These are phyloP conservation scores for Suhomyces canberraensis DNA, from an alignment of 805 yeast genomes.

Conservation along the genomic window DNA sequence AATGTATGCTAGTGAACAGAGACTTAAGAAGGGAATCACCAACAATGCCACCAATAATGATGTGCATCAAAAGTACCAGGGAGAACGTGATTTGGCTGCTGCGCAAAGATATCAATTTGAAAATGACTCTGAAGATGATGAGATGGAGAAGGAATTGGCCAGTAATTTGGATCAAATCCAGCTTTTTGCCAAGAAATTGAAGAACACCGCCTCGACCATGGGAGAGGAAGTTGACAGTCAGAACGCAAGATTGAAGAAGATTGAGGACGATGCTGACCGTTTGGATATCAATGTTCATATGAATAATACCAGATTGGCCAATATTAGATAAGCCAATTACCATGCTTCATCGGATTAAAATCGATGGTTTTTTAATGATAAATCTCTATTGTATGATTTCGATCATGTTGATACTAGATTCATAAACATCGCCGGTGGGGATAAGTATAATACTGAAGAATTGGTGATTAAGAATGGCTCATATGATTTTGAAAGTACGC, in stretches of 20 bases:
- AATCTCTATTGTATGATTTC: slow-evolving; percentile 57
- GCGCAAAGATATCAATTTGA: slow-evolving; percentile 78
- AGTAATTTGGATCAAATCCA: slow-evolving; percentile 77
- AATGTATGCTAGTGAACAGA: slow-evolving; percentile 62
- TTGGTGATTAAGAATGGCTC: slow-evolving; percentile 36
- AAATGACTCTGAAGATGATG: slow-evolving; percentile 90
- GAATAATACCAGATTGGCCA: slow-evolving; percentile 65
- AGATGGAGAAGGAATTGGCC: slow-evolving; percentile 84
- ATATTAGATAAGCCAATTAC: slow-evolving; percentile 43
- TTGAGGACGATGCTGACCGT: slow-evolving; percentile 81
- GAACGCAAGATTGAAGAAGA: slow-evolving; percentile 64
- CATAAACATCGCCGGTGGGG: background rate
- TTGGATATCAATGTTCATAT: slow-evolving; percentile 81
- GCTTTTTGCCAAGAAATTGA: slow-evolving; percentile 64
- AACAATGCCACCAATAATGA: slow-evolving; percentile 37
- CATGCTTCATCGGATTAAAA: too few species aligned
- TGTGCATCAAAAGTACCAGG: slow-evolving; percentile 45
- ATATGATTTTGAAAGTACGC: slow-evolving; percentile 47
- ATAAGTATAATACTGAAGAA: slow-evolving; percentile 19
- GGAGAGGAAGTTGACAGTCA: slow-evolving; percentile 78
- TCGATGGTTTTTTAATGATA: slow-evolving; percentile 45
- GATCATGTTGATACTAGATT: slow-evolving; percentile 48
- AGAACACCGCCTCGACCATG: slow-evolving; percentile 66
- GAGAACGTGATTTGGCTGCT: slow-evolving; percentile 50
- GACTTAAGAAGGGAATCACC: slow-evolving; percentile 62